phyloP scores from a whole-genome alignment of 768 basidiomycete species.

The Rhizopogon vulgaris region DNA sequence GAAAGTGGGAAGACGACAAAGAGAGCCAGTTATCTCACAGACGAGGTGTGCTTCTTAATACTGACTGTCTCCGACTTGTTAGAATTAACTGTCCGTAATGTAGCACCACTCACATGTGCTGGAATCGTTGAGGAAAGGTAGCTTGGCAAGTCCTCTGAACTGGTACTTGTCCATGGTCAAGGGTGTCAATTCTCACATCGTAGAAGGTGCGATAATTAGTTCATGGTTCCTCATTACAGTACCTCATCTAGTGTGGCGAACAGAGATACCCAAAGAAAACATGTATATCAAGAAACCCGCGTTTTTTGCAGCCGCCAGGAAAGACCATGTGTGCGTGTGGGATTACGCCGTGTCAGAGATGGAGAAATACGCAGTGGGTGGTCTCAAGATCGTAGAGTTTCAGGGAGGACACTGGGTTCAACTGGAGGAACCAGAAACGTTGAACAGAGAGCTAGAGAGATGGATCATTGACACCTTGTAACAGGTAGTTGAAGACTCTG shows the following conservation, averaged over 20 bases:
- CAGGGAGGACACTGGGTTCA: constrained; percentile 34
- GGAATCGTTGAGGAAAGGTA: constrained; percentile 22
- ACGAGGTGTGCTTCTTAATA: constrained; percentile 19
- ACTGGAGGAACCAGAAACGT: constrained; percentile 26
- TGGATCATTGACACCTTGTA: constrained; percentile 23
- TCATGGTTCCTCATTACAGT: not conserved
- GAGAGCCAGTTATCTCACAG: constrained; percentile 26
- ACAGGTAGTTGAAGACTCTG: not conserved
- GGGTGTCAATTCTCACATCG: constrained; percentile 23
- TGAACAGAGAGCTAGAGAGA: constrained; percentile 29
- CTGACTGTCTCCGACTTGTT: no score
- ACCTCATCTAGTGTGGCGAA: not conserved
- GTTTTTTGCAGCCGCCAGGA: constrained; percentile 30
- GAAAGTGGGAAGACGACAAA: constrained; percentile 15
- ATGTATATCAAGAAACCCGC: constrained; percentile 28
- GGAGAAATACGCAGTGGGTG: constrained; percentile 20
- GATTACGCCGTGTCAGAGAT: constrained; percentile 18
- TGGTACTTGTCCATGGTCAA: constrained; percentile 30
- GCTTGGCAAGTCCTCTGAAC: constrained; percentile 28
- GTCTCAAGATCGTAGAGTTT: constrained; percentile 25
- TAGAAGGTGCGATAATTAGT: constrained; percentile 16
- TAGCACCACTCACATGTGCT: constrained; percentile 25
- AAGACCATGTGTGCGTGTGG: constrained; percentile 28
- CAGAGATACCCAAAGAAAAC: constrained; percentile 19
- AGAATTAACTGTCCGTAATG: constrained; percentile 2